Base-by-base conservation (phyloP, 805 yeast genomes). In the Scheffersomyces coipomensis region DNA sequence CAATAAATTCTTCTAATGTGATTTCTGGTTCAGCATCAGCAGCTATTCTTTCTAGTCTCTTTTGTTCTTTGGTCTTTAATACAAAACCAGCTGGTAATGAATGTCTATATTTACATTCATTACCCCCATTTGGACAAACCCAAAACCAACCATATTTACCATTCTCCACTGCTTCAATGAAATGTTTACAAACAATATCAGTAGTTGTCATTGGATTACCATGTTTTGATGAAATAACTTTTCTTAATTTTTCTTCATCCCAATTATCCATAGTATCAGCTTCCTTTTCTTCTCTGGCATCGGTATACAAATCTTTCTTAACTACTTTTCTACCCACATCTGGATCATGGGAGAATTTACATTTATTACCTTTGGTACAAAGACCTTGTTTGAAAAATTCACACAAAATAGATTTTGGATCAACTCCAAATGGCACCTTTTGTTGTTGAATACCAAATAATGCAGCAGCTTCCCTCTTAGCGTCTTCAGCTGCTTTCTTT, bases 61-160 rank as follows among this genome's bases (percentile, higher is more conserved):
- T 85, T 63, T 93, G 97, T 60, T 93, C 99, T 66, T 90, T 91
- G 26, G 99, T 95, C 75, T 93, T 93, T 68, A 93, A 78, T 42
- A 88, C 95, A 64, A 89, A 95, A 1, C 99, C 99, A 34, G 95
- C 90, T 29, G 99, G 99, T 56, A 93, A 74, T 7, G 97, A 85
- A 65, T 93, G 99, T 64, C 79, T 83, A 71, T 93, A 93, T 72
- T 84, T 91, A 78, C 99, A 93, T 44, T 79, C 84, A 45, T 85
- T 80, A 49, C 96, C 97, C 29, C 91, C 90, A 52, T 88, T 88
- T 19, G 99, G 99, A 71, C 99, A 93, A 16, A 77, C 75, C 99
- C 99, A 93, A 66, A 93, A 90, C 99, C 99, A 93, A 57, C 99
- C 99, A 60, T 93, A 93, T 60, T 91, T 91, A 42, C 91, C 93